phyloP scores from a whole-genome alignment of 148 eudicot genomes.

The Camellia japonica region DNA sequence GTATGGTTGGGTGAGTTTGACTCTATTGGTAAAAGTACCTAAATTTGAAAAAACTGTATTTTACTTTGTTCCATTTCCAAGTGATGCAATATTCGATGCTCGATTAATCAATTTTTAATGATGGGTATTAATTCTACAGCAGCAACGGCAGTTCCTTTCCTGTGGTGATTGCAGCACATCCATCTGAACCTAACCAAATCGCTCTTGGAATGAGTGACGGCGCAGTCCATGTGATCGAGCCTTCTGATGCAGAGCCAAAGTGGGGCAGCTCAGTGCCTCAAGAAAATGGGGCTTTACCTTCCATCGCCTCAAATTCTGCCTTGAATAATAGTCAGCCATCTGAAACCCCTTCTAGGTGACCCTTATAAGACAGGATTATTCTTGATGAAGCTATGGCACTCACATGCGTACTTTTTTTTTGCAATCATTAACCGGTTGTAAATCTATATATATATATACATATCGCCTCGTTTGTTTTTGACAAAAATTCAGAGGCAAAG shows the following conservation, averaged over 20 bases:
- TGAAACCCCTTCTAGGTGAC: slow-evolving; percentile 48
- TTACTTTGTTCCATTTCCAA: neutral
- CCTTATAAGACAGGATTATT: too few species aligned
- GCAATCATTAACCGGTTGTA: too few species aligned
- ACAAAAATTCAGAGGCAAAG: too few species aligned
- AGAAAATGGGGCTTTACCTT: slow-evolving; percentile 47
- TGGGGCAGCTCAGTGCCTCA: slow-evolving; percentile 49
- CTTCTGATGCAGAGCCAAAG: slow-evolving; percentile 46
- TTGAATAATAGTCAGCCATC: slow-evolving; percentile 52
- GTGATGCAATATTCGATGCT: too few species aligned
- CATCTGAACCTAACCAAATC: slow-evolving; percentile 49
- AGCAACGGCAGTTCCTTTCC: slow-evolving; percentile 39
- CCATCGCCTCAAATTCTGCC: slow-evolving; percentile 49
- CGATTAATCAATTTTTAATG: neutral
- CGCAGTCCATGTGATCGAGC: slow-evolving; percentile 53
- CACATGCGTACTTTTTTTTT: too few species aligned
- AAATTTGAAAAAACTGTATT: neutral
- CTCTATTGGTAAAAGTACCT: neutral
- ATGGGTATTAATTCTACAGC: slow-evolving; percentile 17
- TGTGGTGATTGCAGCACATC: slow-evolving; percentile 59
- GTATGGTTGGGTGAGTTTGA: too few species aligned
- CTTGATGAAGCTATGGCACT: too few species aligned
- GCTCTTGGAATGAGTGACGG: slow-evolving; percentile 65
- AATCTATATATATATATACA: too few species aligned
- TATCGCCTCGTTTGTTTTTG: too few species aligned